Evolutionary conservation across 2,329 filamentous ascomycete species (phyloP).

Genomic region (Helotiales sp.): DNA sequence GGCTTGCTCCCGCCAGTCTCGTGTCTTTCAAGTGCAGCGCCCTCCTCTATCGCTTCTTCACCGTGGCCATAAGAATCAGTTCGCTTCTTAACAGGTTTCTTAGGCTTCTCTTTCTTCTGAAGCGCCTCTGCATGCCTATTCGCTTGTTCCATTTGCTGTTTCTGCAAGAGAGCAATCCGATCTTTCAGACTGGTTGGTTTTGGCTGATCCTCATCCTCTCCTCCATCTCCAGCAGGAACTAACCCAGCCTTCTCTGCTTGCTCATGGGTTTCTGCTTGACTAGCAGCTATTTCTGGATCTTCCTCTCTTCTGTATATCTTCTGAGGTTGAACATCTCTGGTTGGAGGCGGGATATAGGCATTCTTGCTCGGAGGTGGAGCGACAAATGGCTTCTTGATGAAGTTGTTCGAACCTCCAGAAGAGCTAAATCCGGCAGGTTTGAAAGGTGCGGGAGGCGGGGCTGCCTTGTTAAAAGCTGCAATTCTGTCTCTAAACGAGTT

Average conservation of each 20-base stretch:
- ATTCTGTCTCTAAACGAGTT: constrained; percentile 94
- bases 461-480: constrained; percentile 92
- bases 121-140: constrained; percentile 75
- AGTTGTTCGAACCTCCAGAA: constrained; percentile 60
- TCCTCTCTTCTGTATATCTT: constrained; percentile 87
- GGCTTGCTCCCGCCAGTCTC: constrained; percentile 51
- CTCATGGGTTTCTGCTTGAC: constrained; percentile 64
- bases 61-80: constrained; percentile 47
- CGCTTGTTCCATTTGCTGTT: constrained; percentile 89
- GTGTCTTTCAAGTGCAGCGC: constrained; percentile 44
- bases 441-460: constrained; percentile 85
- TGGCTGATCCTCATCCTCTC: constrained; percentile 73
- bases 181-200: constrained; percentile 95
- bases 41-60: constrained; percentile 39
- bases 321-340: constrained; percentile 65
- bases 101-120: constrained; percentile 85
- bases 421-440: constrained; percentile 66
- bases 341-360: constrained; percentile 76
- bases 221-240: constrained; percentile 44
- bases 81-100: constrained; percentile 71
- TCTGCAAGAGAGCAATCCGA: constrained; percentile 89
- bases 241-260: constrained; percentile 70
- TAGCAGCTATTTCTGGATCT: constrained; percentile 70
- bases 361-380: constrained; percentile 91
- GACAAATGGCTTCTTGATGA: constrained; percentile 97